A percentile compares a stretch with the other conserved stretches of the same genome.
Evolutionary conservation across 768 basidiomycete species (phyloP).

Genomic region (Dioszegia crocea): DNA sequence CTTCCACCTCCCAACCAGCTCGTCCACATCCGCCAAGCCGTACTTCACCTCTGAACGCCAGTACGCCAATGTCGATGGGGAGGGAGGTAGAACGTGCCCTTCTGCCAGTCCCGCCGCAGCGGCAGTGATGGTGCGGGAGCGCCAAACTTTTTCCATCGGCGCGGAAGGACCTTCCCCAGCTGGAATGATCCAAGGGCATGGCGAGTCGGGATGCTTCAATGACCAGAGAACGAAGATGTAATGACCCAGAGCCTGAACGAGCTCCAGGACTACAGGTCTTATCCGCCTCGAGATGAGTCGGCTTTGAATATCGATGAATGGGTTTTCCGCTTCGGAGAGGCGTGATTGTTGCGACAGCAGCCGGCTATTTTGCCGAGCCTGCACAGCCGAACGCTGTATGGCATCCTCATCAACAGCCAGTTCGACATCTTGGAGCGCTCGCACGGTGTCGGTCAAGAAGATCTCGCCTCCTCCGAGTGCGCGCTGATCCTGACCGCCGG

Average conservation of each 20-base stretch:
- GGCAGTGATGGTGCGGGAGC: conserved; percentile 28
- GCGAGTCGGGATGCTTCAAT: conserved; percentile 11
- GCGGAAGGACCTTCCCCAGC: neutral
- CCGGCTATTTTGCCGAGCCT: conserved; percentile 4
- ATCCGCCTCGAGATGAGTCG: conserved; percentile 28
- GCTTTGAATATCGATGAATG: conserved; percentile 27
- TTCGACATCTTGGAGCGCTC: conserved; percentile 36
- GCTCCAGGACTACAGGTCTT: conserved; percentile 36
- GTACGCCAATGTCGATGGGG: conserved; percentile 19
- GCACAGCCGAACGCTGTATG: conserved; percentile 5
- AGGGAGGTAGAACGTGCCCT: conserved; percentile 25
- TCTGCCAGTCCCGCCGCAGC: conserved; percentile 23
- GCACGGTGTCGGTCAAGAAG: conserved; percentile 32
- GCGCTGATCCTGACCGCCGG: neutral
- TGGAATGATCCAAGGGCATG: conserved; percentile 28
- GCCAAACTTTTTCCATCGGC: conserved; percentile 12
- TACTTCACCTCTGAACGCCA: conserved; percentile 35
- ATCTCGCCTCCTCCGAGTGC: conserved; percentile 1
- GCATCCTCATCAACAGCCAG: conserved; percentile 32
- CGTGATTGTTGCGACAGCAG: conserved; percentile 24
- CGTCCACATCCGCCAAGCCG: conserved; percentile 30
- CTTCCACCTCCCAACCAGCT: conserved; percentile 37
- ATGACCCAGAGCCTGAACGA: conserved; percentile 37
- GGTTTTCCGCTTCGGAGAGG: conserved; percentile 27
- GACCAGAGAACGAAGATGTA: conserved; percentile 38